Percentiles rank a stretch among this genome's conserved stretches.
phyloP scores from a whole-genome alignment of 2,329 filamentous ascomycete genomes.

The Fusarium globosum region DNA sequence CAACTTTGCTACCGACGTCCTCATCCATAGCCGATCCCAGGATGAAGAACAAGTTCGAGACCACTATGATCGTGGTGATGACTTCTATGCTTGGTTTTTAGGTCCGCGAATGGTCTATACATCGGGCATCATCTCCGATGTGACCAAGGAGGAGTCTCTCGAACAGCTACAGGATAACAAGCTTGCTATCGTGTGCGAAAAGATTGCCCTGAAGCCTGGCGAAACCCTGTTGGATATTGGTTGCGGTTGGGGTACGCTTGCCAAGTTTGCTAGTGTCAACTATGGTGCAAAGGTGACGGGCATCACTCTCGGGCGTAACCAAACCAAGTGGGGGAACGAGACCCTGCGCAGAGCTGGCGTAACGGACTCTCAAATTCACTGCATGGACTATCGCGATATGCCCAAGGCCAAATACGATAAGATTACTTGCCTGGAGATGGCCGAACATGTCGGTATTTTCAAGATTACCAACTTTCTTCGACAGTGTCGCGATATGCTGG shows the following conservation, averaged over 20 bases:
- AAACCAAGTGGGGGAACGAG: slow-evolving; percentile 93
- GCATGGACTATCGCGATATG: slow-evolving; percentile 95
- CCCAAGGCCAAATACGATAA: slow-evolving; percentile 85
- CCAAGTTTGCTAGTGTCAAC: slow-evolving; percentile 88
- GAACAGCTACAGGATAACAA: slow-evolving; percentile 98
- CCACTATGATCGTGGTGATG: slow-evolving; percentile 95
- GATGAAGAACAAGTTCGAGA: slow-evolving; percentile 96
- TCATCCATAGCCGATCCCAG: slow-evolving; percentile 89
- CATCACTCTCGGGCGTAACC: slow-evolving; percentile 91
- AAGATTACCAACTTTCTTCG: slow-evolving; percentile 81
- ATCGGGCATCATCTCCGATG: slow-evolving; percentile 87
- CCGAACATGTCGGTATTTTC: slow-evolving; percentile 92
- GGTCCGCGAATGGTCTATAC: slow-evolving; percentile 98
- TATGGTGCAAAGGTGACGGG: slow-evolving; percentile 86
- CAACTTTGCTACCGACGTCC: slow-evolving; percentile 84
- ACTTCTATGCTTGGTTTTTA: slow-evolving; percentile 97
- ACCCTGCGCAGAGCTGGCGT: slow-evolving; percentile 83
- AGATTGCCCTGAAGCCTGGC: slow-evolving; percentile 82
- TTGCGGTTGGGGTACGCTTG: slow-evolving; percentile 94
- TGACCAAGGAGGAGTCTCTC: slow-evolving; percentile 84
- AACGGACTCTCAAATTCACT: slow-evolving; percentile 86
- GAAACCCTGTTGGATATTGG: slow-evolving; percentile 91
- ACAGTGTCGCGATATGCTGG: slow-evolving; percentile 92
- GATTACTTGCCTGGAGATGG: slow-evolving; percentile 97
- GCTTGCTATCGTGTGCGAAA: slow-evolving; percentile 90